These are phyloP conservation scores for Phytophthora tentaculata DNA, from an alignment of 352 stramenopile genomes.

Conservation along the genomic window DNA sequence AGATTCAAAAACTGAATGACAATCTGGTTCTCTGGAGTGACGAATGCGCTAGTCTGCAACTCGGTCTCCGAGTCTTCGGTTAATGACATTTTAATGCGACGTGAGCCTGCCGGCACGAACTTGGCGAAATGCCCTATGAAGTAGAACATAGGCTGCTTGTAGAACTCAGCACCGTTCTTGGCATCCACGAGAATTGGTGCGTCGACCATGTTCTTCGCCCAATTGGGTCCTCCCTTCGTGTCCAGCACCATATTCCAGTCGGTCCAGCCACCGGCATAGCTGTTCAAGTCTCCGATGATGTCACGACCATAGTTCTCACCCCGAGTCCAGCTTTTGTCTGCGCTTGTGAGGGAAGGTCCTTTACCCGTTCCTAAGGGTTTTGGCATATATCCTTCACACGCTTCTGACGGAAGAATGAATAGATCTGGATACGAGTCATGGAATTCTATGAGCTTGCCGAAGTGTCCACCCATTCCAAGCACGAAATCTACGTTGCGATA, in stretches of 20 bases:
- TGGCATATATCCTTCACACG: conserved; percentile 64
- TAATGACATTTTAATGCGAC: conserved; percentile 40
- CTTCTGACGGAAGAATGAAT: conserved; percentile 84
- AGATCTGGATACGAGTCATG: conserved; percentile 60
- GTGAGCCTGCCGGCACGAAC: conserved; percentile 59
- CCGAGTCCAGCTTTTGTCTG: conserved; percentile 58
- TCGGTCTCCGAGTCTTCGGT: conserved; percentile 29
- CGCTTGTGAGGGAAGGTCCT: conserved; percentile 43
- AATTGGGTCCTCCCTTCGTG: conserved; percentile 71
- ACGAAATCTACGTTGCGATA: conserved; percentile 74
- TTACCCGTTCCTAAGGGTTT: conserved; percentile 49
- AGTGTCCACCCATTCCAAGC: conserved; percentile 44
- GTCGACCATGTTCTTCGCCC: conserved; percentile 66
- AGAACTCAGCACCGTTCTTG: conserved; percentile 50
- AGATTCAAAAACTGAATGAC: conserved; percentile 50
- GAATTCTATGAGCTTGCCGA: conserved; percentile 49
- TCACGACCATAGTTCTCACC: conserved; percentile 81
- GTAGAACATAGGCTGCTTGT: conserved; percentile 86
- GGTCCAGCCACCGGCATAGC: conserved; percentile 77
- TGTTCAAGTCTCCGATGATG: conserved; percentile 87
- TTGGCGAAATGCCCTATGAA: conserved; percentile 74
- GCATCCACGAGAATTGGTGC: conserved; percentile 5
- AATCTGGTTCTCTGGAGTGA: conserved; percentile 48
- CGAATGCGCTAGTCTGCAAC: conserved; percentile 48
- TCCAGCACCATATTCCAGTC: conserved; percentile 90